These are phyloP conservation scores for Heterobasidion irregulare DNA, from an alignment of 1,284 basidiomycete genomes.

Conservation along the genomic window DNA sequence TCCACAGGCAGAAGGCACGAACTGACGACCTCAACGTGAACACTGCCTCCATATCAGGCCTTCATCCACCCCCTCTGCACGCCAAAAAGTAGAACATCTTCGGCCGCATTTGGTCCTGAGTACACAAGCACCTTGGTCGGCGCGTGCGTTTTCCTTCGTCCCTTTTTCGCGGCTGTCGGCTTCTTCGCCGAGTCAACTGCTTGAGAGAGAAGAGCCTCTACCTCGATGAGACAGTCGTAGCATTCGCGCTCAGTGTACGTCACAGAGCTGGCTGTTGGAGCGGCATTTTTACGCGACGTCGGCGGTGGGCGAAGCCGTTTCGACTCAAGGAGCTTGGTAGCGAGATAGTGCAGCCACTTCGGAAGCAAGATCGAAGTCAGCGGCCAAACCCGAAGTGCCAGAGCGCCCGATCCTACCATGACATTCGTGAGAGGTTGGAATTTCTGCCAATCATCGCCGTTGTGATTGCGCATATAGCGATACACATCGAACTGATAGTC, in stretches of 20 bases:
- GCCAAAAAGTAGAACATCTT: conserved; percentile 45
- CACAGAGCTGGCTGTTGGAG: conserved; percentile 13
- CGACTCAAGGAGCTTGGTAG: conserved; percentile 56
- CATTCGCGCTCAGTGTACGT: conserved; percentile 48
- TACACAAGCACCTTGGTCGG: conserved; percentile 9
- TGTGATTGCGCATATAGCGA: conserved; percentile 71
- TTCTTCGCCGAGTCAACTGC: conserved; percentile 27
- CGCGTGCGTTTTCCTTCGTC: conserved; percentile 31
- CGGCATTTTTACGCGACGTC: conserved; percentile 18
- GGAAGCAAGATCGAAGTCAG: not conserved
- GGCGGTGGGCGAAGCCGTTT: conserved; percentile 56
- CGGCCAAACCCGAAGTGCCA: not conserved
- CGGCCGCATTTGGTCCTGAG: conserved; percentile 35
- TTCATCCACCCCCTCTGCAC: conserved; percentile 45
- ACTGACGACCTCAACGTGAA: too few species aligned
- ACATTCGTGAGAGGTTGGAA: conserved; percentile 83
- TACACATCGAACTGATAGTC: conserved; percentile 96
- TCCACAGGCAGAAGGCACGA: too few species aligned
- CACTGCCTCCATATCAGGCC: not conserved
- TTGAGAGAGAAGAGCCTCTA: conserved; percentile 40
- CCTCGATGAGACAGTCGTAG: conserved; percentile 50
- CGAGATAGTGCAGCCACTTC: conserved; percentile 82
- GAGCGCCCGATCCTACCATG: conserved; percentile 48
- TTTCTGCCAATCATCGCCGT: conserved; percentile 56
- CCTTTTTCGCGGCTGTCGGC: conserved; percentile 19